Percentiles rank a stretch among this genome's conserved stretches.
These are phyloP conservation scores for Paxillus involutus DNA, from an alignment of 768 basidiomycete species.

Conservation along the genomic window DNA sequence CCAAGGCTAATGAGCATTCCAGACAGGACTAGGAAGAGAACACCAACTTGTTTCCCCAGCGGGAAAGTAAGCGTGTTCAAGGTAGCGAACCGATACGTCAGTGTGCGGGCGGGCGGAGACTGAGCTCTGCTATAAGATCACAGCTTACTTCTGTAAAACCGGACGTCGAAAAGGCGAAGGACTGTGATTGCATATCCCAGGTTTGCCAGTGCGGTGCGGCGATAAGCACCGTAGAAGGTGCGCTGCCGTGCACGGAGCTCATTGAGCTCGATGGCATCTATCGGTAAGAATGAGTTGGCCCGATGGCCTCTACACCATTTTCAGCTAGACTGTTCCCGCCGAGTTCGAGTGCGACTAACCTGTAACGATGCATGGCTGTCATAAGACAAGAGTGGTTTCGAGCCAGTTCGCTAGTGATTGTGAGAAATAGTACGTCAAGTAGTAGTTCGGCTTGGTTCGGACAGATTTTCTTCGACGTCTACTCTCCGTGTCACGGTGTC, in stretches of 20 bases:
- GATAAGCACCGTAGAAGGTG: slow-evolving; percentile 83
- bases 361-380: slow-evolving; percentile 22
- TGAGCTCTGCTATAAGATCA: background rate
- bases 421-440: background rate
- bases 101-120: background rate
- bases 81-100: background rate
- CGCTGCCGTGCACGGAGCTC: slow-evolving; percentile 80
- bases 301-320: slow-evolving; percentile 40
- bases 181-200: slow-evolving; percentile 75
- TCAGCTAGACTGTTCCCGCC: background rate
- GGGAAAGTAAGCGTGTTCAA: slow-evolving; percentile 26
- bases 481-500: background rate
- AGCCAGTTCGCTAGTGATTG: slow-evolving; percentile 15
- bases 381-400: slow-evolving; percentile 8
- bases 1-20: slow-evolving; percentile 57
- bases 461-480: slow-evolving; percentile 2
- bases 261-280: slow-evolving; percentile 59
- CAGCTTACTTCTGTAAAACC: slow-evolving; percentile 70
- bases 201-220: slow-evolving; percentile 69
- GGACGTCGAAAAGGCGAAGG: slow-evolving; percentile 72
- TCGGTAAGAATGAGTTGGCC: slow-evolving; percentile 48
- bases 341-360: slow-evolving; percentile 13
- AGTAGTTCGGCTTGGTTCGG: slow-evolving; percentile 16
- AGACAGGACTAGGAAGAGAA: slow-evolving; percentile 65
- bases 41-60: slow-evolving; percentile 41